Percentiles rank a stretch among this genome's conserved stretches.
Evolutionary conservation across 2,329 filamentous ascomycete species (phyloP).

Genomic region (Fusarium torreyae): DNA sequence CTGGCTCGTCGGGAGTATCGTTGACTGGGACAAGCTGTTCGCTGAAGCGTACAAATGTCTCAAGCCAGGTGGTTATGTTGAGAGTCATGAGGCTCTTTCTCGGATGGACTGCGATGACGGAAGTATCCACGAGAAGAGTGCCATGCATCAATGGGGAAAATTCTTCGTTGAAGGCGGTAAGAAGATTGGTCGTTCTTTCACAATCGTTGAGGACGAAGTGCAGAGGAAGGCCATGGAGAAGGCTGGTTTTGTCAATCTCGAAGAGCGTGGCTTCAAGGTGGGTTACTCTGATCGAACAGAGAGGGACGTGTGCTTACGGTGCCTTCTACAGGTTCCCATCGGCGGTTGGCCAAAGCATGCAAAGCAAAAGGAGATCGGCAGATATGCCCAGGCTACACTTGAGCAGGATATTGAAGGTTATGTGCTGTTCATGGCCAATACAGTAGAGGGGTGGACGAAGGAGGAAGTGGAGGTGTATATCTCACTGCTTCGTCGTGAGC

Average conservation of each 20-base stretch:
- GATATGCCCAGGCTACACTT: conserved; percentile 30
- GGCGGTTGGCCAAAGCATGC: conserved; percentile 32
- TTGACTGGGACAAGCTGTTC: conserved; percentile 28
- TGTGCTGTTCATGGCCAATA: conserved; percentile 39
- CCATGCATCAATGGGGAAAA: conserved; percentile 42
- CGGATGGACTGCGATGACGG: conserved; percentile 35
- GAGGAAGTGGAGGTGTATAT: conserved; percentile 41
- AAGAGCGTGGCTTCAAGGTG: conserved; percentile 36
- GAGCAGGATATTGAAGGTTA: conserved; percentile 43
- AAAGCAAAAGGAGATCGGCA: conserved; percentile 28
- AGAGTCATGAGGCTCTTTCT: conserved; percentile 36
- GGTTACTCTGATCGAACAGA: background rate
- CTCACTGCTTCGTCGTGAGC: conserved; percentile 37
- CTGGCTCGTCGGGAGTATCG: conserved; percentile 36
- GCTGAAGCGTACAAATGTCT: conserved; percentile 31
- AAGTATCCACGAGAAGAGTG: conserved; percentile 23
- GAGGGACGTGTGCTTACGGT: background rate
- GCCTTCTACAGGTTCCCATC: conserved; percentile 18
- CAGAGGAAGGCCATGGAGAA: conserved; percentile 33
- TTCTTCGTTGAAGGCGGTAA: conserved; percentile 35
- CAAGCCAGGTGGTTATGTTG: conserved; percentile 26
- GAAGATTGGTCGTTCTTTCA: conserved; percentile 36
- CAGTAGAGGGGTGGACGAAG: conserved; percentile 38
- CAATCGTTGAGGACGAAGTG: conserved; percentile 23
- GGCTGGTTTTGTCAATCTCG: conserved; percentile 19